These are phyloP conservation scores for Termitomyces sp. DNA, from an alignment of 768 basidiomycete species.

Conservation along the genomic window DNA sequence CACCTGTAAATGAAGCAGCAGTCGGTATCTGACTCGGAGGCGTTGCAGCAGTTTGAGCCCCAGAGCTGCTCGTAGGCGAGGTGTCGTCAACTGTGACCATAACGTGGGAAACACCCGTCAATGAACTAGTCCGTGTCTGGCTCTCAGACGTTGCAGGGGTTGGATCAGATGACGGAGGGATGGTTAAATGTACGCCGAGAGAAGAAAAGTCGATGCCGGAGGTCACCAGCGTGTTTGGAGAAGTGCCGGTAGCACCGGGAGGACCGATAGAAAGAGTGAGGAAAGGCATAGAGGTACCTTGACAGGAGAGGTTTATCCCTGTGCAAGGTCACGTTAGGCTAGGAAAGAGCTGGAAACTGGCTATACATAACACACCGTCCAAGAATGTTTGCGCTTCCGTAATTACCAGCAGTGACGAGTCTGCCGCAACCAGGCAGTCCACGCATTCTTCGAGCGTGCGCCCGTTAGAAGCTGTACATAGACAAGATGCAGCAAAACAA, in stretches of 20 bases:
- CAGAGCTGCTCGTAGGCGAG: no score
- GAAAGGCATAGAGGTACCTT: background rate
- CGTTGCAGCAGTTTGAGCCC: no score
- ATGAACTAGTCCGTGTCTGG: no score
- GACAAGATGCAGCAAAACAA: slow-evolving; percentile 17
- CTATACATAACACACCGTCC: slow-evolving; percentile 16
- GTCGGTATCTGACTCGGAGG: no score
- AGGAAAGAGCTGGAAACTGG: background rate
- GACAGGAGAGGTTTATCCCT: background rate
- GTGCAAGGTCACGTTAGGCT: background rate
- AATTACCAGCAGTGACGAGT: slow-evolving; percentile 12
- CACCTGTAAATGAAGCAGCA: no score
- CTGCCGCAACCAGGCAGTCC: slow-evolving; percentile 19
- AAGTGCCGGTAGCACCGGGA: background rate
- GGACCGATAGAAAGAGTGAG: background rate
- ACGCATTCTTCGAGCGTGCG: slow-evolving; percentile 24
- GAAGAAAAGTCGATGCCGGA: no score
- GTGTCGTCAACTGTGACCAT: no score
- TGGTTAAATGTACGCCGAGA: no score
- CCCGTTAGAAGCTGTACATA: slow-evolving; percentile 22
- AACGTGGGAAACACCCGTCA: no score
- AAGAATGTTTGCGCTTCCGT: slow-evolving; percentile 20
- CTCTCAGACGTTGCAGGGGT: no score
- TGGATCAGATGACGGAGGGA: no score
- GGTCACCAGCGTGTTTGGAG: background rate